Evolutionary conservation across 495 filamentous ascomycete genomes (phyloP).

Genomic region (Aspergillus nanangensis): DNA sequence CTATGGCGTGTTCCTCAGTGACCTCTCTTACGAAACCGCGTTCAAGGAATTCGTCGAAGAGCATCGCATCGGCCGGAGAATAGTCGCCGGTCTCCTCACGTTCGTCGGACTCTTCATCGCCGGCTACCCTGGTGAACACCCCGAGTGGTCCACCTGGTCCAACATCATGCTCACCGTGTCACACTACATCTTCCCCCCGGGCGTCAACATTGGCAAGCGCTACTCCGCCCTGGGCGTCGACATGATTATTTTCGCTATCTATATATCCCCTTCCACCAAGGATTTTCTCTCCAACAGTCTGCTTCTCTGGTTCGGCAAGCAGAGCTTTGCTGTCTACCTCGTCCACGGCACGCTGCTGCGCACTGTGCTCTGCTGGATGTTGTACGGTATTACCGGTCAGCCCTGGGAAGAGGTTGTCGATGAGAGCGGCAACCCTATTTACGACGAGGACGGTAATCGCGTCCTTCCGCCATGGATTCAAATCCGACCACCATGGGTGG

Average conservation of each 20-base stretch:
- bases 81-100: slow-evolving; percentile 41
- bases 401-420: slow-evolving; percentile 47
- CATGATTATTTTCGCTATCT: slow-evolving; percentile 52
- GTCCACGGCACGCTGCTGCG: slow-evolving; percentile 62
- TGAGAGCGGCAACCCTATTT: slow-evolving; percentile 14
- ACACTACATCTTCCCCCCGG: slow-evolving; percentile 51
- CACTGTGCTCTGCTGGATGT: slow-evolving; percentile 59
- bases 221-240: slow-evolving; percentile 57
- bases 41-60: slow-evolving; percentile 47
- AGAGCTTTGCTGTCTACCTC: slow-evolving; percentile 66
- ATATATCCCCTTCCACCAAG: slow-evolving; percentile 53
- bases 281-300: slow-evolving; percentile 50
- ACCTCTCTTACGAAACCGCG: slow-evolving; percentile 50
- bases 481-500: slow-evolving; percentile 35
- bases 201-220: slow-evolving; percentile 46
- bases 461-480: slow-evolving; percentile 34
- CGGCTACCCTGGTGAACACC: slow-evolving; percentile 56
- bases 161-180: slow-evolving; percentile 38
- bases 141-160: slow-evolving; percentile 57
- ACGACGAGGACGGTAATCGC: slow-evolving; percentile 28
- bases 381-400: slow-evolving; percentile 53
- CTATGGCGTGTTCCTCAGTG: slow-evolving; percentile 59
- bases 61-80: slow-evolving; percentile 40
- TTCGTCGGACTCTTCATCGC: slow-evolving; percentile 50
- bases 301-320: slow-evolving; percentile 63